These are phyloP conservation scores for Nicotiana knightiana DNA, from an alignment of 257 asterid species.

Conservation along the genomic window DNA sequence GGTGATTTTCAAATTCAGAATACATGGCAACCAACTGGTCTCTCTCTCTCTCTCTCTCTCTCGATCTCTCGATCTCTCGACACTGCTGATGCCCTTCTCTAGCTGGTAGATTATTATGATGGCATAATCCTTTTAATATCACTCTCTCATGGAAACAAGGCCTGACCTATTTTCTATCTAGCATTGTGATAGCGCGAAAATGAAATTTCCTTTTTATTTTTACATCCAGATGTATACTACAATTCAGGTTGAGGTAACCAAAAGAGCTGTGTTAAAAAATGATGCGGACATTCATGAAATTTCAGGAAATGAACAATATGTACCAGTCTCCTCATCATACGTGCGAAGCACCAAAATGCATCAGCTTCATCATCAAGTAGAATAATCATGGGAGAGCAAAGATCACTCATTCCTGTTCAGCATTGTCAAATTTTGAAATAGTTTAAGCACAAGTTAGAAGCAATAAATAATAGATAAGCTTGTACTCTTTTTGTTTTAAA, in stretches of 20 bases:
- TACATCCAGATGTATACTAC: not conserved
- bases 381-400: slow-evolving; percentile 94
- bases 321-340: slow-evolving; percentile 87
- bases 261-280: not conserved
- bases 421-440: slow-evolving; percentile 18
- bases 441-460: not conserved
- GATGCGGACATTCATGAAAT: not conserved
- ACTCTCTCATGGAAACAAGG: not conserved
- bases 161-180: not conserved
- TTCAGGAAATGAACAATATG: not conserved
- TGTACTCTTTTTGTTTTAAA: too few relatives aligned
- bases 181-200: not conserved
- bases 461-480: not conserved
- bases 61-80: not conserved
- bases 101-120: not conserved
- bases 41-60: not conserved
- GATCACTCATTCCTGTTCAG: slow-evolving; percentile 89
- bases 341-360: slow-evolving; percentile 96
- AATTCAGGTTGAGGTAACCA: not conserved
- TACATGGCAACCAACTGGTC: not conserved
- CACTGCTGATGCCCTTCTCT: not conserved
- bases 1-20: not conserved
- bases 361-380: slow-evolving; percentile 91
- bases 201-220: not conserved
- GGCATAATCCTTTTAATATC: not conserved